Evolutionary conservation across 805 yeast species (phyloP).

Genomic region (Metschnikowia henanensis): DNA sequence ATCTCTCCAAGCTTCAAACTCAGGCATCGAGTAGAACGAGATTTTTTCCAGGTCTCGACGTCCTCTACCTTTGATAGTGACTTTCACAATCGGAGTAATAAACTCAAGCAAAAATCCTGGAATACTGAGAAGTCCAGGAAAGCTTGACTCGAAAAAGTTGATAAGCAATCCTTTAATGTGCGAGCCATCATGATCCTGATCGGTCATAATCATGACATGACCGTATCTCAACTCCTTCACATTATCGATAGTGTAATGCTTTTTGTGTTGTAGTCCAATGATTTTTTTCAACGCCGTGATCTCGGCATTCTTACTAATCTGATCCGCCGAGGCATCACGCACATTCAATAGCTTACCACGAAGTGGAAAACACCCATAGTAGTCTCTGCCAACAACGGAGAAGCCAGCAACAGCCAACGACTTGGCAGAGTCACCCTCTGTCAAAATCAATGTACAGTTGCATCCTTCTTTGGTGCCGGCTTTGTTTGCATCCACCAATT

Average conservation of each 20-base stretch:
- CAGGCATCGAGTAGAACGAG: slow-evolving; percentile 93
- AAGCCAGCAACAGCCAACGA: slow-evolving; percentile 91
- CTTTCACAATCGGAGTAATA: slow-evolving; percentile 95
- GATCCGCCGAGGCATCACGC: slow-evolving; percentile 96
- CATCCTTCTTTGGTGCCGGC: slow-evolving; percentile 95
- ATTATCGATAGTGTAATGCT: slow-evolving; percentile 62
- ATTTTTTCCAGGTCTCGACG: slow-evolving; percentile 49
- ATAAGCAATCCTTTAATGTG: slow-evolving; percentile 96
- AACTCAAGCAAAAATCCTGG: slow-evolving; percentile 94
- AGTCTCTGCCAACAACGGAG: slow-evolving; percentile 93
- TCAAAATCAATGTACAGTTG: slow-evolving; percentile 87
- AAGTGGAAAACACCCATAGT: slow-evolving; percentile 92
- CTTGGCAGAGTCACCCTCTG: slow-evolving; percentile 97
- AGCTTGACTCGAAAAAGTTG: slow-evolving; percentile 88
- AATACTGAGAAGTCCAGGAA: slow-evolving; percentile 87
- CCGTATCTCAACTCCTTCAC: slow-evolving; percentile 84
- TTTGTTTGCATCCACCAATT: slow-evolving; percentile 91
- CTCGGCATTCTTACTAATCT: slow-evolving; percentile 88
- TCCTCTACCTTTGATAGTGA: slow-evolving; percentile 65
- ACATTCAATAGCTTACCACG: slow-evolving; percentile 95
- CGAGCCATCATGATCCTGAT: slow-evolving; percentile 99
- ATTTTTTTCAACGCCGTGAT: slow-evolving; percentile 94
- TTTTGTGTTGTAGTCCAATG: slow-evolving; percentile 93
- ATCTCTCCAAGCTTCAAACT: slow-evolving; percentile 91
- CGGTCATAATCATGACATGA: slow-evolving; percentile 98